Percentiles rank a stretch among this genome's conserved stretches.
These are phyloP conservation scores for Dryas drummondii DNA, from an alignment of 306 rosid species.

Conservation along the genomic window DNA sequence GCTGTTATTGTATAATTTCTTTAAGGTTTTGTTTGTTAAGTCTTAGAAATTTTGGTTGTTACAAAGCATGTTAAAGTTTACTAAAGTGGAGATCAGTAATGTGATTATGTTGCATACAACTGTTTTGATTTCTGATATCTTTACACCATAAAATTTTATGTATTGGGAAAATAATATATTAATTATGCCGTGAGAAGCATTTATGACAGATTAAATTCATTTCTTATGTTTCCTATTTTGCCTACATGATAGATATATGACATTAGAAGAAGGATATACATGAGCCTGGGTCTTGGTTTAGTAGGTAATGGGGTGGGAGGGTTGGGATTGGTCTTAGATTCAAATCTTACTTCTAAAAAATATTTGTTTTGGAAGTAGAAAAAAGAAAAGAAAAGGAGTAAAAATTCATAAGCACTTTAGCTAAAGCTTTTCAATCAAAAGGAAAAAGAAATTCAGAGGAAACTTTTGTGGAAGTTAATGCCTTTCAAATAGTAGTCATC, in stretches of 20 bases:
- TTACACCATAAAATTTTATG: neutral
- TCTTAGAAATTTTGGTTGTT: neutral
- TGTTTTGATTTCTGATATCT: neutral
- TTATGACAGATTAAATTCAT: neutral
- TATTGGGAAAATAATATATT: neutral
- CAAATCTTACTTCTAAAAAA: neutral
- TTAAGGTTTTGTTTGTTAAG: conserved; percentile 2
- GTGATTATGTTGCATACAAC: neutral
- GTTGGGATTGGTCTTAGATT: neutral
- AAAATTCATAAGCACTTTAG: neutral
- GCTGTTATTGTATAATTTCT: conserved; percentile 3
- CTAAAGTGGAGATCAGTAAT: neutral
- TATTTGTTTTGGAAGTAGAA: neutral
- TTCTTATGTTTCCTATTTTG: neutral
- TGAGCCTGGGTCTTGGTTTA: neutral
- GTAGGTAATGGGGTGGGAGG: neutral
- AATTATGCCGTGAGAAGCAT: neutral
- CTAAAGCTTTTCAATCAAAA: neutral
- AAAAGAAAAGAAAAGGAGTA: neutral
- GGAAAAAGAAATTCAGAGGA: neutral
- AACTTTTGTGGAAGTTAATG: neutral
- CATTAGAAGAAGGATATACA: neutral
- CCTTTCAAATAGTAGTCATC: neutral
- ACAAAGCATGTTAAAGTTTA: neutral
- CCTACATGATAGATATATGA: neutral